Percentiles rank a stretch among this genome's conserved stretches.
These are phyloP conservation scores for Mycena rosella DNA, from an alignment of 768 basidiomycete genomes.

Conservation along the genomic window DNA sequence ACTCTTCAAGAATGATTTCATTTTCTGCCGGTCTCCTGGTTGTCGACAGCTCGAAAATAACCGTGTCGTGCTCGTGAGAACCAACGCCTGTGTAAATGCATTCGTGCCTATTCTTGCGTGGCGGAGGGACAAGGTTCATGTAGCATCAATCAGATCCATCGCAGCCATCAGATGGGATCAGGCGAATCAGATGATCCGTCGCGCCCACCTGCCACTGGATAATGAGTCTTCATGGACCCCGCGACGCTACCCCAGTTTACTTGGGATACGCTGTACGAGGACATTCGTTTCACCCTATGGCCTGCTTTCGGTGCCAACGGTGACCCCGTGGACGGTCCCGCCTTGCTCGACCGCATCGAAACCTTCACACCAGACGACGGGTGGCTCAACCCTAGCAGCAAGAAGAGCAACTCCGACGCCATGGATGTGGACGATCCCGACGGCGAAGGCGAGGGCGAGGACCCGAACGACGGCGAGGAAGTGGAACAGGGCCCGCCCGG, in stretches of 20 bases:
- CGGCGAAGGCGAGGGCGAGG: slow-evolving; percentile 1
- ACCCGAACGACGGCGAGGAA: neutral
- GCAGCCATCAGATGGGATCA: too few relatives aligned
- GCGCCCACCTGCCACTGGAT: too few relatives aligned
- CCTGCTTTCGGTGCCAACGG: neutral
- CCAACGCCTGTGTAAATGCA: too few relatives aligned
- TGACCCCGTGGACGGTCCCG: neutral
- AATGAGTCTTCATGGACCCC: too few relatives aligned
- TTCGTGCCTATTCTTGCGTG: too few relatives aligned
- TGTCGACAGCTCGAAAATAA: too few relatives aligned
- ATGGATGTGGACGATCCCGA: slow-evolving; percentile 10
- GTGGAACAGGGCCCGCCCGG: neutral
- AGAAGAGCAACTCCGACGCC: neutral
- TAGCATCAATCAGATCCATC: too few relatives aligned
- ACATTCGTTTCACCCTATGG: slow-evolving; percentile 4
- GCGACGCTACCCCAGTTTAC: slow-evolving; percentile 14
- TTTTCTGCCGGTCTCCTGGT: too few relatives aligned
- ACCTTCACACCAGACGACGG: slow-evolving; percentile 4
- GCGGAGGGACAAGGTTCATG: too few relatives aligned
- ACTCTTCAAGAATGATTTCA: too few relatives aligned
- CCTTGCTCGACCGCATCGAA: slow-evolving; percentile 10
- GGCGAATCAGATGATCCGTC: too few relatives aligned
- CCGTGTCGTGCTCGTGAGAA: too few relatives aligned
- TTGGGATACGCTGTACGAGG: neutral
- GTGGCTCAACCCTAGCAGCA: slow-evolving; percentile 1